Percentiles rank a stretch among this genome's conserved stretches.
These are phyloP conservation scores for Russula lepida DNA, from an alignment of 768 basidiomycete species.

Conservation along the genomic window DNA sequence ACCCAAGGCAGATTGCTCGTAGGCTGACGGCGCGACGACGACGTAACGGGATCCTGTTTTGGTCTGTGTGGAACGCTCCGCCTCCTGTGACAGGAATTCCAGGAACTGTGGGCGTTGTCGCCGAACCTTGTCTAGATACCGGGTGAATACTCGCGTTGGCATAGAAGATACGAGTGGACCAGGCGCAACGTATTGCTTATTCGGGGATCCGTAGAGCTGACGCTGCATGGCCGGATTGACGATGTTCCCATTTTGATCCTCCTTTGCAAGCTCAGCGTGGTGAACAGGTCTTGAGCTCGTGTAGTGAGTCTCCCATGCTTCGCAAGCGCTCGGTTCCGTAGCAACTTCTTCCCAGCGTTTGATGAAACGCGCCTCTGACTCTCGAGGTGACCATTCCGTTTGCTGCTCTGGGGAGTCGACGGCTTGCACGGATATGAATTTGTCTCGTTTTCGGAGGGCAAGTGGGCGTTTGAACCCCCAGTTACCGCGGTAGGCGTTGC, in stretches of 20 bases:
- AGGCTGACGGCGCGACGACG: slow-evolving; percentile 15
- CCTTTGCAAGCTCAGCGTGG: slow-evolving; percentile 12
- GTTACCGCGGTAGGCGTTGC: slow-evolving; percentile 67
- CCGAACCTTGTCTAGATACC: slow-evolving; percentile 54
- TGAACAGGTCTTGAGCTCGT: slow-evolving; percentile 3
- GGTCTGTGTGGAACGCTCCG: slow-evolving; percentile 4
- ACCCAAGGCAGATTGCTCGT: slow-evolving; percentile 13
- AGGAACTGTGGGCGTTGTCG: slow-evolving; percentile 47
- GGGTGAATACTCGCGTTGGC: slow-evolving; percentile 47
- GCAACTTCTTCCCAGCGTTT: slow-evolving; percentile 59
- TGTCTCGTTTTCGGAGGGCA: slow-evolving; percentile 51
- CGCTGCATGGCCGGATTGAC: background rate
- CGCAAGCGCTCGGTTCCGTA: slow-evolving; percentile 29
- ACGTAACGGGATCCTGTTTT: background rate
- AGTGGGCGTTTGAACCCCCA: slow-evolving; percentile 85
- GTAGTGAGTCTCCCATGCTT: slow-evolving; percentile 32
- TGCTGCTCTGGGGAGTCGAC: slow-evolving; percentile 70
- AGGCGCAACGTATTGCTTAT: slow-evolving; percentile 21
- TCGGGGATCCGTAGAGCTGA: background rate
- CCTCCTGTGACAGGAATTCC: slow-evolving; percentile 32
- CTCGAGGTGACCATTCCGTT: slow-evolving; percentile 67
- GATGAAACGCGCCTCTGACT: slow-evolving; percentile 59
- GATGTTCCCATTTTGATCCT: background rate
- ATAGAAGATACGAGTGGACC: slow-evolving; percentile 53
- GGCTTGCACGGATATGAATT: slow-evolving; percentile 54